These are phyloP conservation scores for Chalaropsis thielavioides DNA, from an alignment of 2,329 filamentous ascomycete genomes.

Conservation along the genomic window DNA sequence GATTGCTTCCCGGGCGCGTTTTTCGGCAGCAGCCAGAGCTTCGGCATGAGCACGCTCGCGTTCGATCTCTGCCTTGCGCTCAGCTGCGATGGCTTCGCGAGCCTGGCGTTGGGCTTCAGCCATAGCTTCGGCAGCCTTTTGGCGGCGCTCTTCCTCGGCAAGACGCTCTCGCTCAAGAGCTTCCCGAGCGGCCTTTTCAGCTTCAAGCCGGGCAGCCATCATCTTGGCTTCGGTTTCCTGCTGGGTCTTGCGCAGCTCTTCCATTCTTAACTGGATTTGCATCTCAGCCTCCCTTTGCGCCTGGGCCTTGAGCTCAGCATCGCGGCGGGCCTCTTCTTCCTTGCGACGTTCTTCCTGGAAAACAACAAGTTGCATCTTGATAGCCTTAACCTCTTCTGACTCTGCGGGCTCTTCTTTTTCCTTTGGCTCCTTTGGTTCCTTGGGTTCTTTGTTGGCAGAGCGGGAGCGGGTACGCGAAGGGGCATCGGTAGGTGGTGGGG, in stretches of 20 bases:
- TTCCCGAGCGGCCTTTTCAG: conserved; percentile 30
- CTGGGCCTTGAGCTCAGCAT: conserved; percentile 31
- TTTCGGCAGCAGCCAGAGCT: conserved; percentile 31
- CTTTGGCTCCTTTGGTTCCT: conserved; percentile 22
- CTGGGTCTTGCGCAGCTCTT: conserved; percentile 29
- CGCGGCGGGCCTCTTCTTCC: conserved; percentile 32
- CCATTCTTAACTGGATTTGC: conserved; percentile 29
- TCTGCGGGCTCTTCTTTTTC: conserved; percentile 26
- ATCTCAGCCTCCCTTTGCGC: conserved; percentile 35
- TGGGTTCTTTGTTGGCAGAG: conserved; percentile 19
- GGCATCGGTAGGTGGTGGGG: conserved; percentile 31
- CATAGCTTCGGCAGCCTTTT: conserved; percentile 23
- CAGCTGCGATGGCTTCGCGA: conserved; percentile 32
- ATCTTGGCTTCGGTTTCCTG: conserved; percentile 24
- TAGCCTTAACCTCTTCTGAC: conserved; percentile 38
- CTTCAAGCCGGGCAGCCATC: conserved; percentile 33
- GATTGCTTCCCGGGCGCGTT: conserved; percentile 26
- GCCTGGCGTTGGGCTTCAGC: conserved; percentile 27
- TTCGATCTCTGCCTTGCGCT: conserved; percentile 32
- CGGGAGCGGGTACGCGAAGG: conserved; percentile 28
- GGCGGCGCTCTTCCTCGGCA: conserved; percentile 30
- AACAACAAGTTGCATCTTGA: conserved; percentile 43
- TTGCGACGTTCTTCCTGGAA: conserved; percentile 34
- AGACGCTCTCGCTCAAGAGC: conserved; percentile 33
- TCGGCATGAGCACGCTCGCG: conserved; percentile 29